These are phyloP conservation scores for Candida peoriensis DNA, from an alignment of 805 yeast genomes.

Conservation along the genomic window DNA sequence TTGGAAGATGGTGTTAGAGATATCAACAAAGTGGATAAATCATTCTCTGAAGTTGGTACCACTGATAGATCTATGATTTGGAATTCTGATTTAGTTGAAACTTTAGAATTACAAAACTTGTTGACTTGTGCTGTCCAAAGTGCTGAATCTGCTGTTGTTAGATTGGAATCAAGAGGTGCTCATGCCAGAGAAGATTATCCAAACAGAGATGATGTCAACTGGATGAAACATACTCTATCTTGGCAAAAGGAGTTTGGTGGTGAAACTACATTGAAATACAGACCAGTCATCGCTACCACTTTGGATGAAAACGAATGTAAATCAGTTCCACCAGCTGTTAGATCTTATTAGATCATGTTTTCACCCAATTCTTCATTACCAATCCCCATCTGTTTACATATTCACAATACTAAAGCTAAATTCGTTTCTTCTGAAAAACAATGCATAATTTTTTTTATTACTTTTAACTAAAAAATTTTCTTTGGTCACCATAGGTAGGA, in stretches of 20 bases:
- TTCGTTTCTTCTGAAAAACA: too few species aligned
- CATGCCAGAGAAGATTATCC: conserved; percentile 99
- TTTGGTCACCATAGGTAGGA: too few species aligned
- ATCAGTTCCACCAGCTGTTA: conserved; percentile 94
- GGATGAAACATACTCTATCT: conserved; percentile 97
- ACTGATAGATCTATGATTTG: conserved; percentile 97
- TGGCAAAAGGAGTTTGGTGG: conserved; percentile 79
- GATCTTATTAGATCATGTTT: conserved; percentile 62
- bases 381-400: neutral
- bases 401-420: neutral
- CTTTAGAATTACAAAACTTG: conserved; percentile 92
- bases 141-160: conserved; percentile 87
- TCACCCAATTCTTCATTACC: neutral
- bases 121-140: conserved; percentile 97
- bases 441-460: too few species aligned
- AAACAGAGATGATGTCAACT: conserved; percentile 88
- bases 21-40: conserved; percentile 68
- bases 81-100: conserved; percentile 96
- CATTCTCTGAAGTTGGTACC: conserved; percentile 73
- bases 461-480: too few species aligned
- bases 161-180: conserved; percentile 98
- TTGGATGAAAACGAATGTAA: conserved; percentile 91
- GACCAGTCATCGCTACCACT: conserved; percentile 77
- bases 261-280: conserved; percentile 70
- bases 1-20: conserved; percentile 86